Base-by-base conservation (phyloP, 768 basidiomycete species). In the Paxillus ammoniavirescens region DNA sequence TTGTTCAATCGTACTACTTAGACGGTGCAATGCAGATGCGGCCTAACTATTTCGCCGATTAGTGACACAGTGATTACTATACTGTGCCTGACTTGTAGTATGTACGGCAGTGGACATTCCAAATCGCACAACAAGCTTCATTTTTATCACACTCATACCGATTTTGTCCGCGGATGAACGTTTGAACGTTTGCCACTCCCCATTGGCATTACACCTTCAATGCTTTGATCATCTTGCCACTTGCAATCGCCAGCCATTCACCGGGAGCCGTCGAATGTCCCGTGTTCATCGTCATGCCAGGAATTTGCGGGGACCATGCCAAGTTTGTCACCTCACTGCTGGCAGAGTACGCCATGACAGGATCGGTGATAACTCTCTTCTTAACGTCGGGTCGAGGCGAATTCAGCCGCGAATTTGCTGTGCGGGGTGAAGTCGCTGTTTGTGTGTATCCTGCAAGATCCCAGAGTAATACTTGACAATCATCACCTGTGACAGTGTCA, bases 381-480 rank as follows among this genome's bases (percentile, higher is more conserved):
- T 87, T 92, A 47, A 82, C 81, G 65, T 91, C 91, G 45, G 91
- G 89, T 49, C 89, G 77, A 15, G 90, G 91, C 15, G 90, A 91
- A 66, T 88, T 88, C 49, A 90, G 72, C 6, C 91, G 81, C 35
- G 88, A 83, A 50, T 84, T 82, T 44, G 84, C 81, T 13, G 70
- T 72, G n/a, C 87, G 80, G 18, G 88, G 89, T 30, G 87, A 90
- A 18, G 84, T 77, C 3, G 82, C 80, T 36, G 73, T 76, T 59
- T 79, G 83, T 8, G 84, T 80, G 64, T 85, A 76, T 49, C 76
- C 75, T 53, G 84, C 77, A 42, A 97, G 80, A 67, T 98, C 95
- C 91, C 95, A 98, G 13, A 98, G 69, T 9, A 97, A 75, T n/a
- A 97, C 77, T 73, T 96, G 94, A 58, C 89, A 89, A 72, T 98